Percentiles rank a stretch among this genome's conserved stretches.
Evolutionary conservation across 257 asterid species (phyloP).

Genomic region (Nemophila menziesii): DNA sequence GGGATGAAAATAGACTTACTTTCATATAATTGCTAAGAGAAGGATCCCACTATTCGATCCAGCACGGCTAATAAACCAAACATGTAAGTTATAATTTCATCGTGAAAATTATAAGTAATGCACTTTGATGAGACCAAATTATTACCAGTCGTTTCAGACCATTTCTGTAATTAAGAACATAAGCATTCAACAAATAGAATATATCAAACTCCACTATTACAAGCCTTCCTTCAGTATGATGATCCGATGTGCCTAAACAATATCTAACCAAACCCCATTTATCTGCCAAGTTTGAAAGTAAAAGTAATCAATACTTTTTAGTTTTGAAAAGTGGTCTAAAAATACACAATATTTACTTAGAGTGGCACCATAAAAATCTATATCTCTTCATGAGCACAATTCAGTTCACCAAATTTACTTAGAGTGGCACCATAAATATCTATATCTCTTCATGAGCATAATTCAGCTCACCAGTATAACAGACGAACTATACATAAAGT

Average conservation of each 20-base stretch:
- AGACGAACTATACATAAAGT: too few relatives aligned
- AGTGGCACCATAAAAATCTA: too few relatives aligned
- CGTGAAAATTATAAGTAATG: not conserved
- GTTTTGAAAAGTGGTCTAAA: too few relatives aligned
- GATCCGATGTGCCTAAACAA: conserved; percentile 84
- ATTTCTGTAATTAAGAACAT: conserved; percentile 93
- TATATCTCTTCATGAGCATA: too few relatives aligned
- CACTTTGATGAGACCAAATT: conserved; percentile 7
- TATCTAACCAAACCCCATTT: conserved; percentile 73
- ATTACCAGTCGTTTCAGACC: conserved; percentile 84
- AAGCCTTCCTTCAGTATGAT: conserved; percentile 91
- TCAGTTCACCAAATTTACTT: conserved; percentile 31
- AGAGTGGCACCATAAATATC: too few relatives aligned
- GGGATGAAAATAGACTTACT: conserved; percentile 36
- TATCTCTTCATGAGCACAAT: too few relatives aligned
- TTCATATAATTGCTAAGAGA: conserved; percentile 75
- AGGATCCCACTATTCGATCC: conserved; percentile 75
- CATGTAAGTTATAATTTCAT: not conserved
- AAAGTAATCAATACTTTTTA: too few relatives aligned
- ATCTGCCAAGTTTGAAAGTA: conserved; percentile 36
- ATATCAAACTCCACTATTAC: conserved; percentile 71
- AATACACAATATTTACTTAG: too few relatives aligned
- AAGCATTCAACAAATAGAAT: conserved; percentile 60
- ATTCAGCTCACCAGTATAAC: too few relatives aligned
- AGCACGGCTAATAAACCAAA: conserved; percentile 48